These are phyloP conservation scores for Hyphodiscus sp. DNA, from an alignment of 2,329 filamentous ascomycete genomes.

Conservation along the genomic window DNA sequence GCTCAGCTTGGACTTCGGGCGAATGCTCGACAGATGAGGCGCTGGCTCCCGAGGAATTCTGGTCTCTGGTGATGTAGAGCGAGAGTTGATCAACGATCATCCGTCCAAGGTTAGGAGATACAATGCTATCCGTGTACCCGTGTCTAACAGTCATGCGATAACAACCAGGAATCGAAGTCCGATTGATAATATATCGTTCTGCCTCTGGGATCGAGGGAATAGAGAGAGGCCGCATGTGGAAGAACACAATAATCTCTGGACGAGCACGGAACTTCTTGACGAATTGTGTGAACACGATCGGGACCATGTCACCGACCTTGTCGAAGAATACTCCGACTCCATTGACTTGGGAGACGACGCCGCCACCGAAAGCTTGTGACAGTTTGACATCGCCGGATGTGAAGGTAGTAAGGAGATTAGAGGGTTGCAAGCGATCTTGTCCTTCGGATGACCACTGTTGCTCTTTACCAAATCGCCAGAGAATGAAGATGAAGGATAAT, in stretches of 20 bases:
- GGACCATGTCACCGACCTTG: slow-evolving; percentile 61
- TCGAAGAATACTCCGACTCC: slow-evolving; percentile 72
- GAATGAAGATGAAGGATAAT: slow-evolving; percentile 58
- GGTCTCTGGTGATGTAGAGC: slow-evolving; percentile 38
- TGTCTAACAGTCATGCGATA: slow-evolving; percentile 65
- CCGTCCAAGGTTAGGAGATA: slow-evolving; percentile 56
- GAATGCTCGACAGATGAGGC: slow-evolving; percentile 15
- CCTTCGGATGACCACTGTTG: slow-evolving; percentile 68
- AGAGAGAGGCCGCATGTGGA: slow-evolving; percentile 62
- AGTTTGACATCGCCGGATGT: slow-evolving; percentile 34
- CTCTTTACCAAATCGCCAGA: slow-evolving; percentile 77
- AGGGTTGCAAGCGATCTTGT: slow-evolving; percentile 49
- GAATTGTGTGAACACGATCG: slow-evolving; percentile 66
- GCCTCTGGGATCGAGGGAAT: slow-evolving; percentile 45
- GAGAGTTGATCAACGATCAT: slow-evolving; percentile 54
- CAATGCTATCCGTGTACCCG: slow-evolving; percentile 66
- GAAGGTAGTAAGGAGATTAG: slow-evolving; percentile 33
- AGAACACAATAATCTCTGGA: slow-evolving; percentile 66
- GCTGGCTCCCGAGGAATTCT: slow-evolving; percentile 14
- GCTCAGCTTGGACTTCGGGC: slow-evolving; percentile 31
- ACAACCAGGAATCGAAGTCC: slow-evolving; percentile 46
- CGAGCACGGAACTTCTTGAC: slow-evolving; percentile 61
- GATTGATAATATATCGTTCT: slow-evolving; percentile 41
- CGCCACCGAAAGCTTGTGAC: slow-evolving; percentile 33
- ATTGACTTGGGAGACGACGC: slow-evolving; percentile 40